phyloP scores from a whole-genome alignment of 371 early-diverging fungal genomes.

The Blakeslea trispora region DNA sequence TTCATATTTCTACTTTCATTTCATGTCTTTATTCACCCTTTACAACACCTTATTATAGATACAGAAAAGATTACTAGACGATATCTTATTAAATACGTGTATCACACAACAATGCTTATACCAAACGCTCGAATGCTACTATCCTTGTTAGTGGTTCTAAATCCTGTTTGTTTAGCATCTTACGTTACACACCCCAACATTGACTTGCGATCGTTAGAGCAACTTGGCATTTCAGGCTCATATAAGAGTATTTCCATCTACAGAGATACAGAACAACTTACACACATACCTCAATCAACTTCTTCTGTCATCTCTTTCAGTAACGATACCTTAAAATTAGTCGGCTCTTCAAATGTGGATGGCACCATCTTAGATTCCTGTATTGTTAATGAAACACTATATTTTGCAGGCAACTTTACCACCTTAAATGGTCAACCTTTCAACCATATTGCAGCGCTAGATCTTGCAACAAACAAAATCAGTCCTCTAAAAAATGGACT shows the following conservation, averaged over 20 bases:
- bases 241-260: slow-evolving; percentile 48
- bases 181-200: slow-evolving; percentile 39
- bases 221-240: slow-evolving; percentile 44
- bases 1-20: not conserved
- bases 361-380: slow-evolving; percentile 43
- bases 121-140: slow-evolving; percentile 1
- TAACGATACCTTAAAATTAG: slow-evolving; percentile 40
- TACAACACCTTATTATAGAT: not conserved
- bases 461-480: slow-evolving; percentile 43
- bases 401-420: slow-evolving; percentile 56
- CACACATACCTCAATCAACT: slow-evolving; percentile 34
- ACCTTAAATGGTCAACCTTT: slow-evolving; percentile 25
- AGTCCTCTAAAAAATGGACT: slow-evolving; percentile 61
- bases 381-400: slow-evolving; percentile 34
- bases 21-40: slow-evolving; percentile 1
- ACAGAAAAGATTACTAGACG: not conserved
- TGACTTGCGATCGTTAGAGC: slow-evolving; percentile 34
- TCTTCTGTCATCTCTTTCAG: slow-evolving; percentile 35
- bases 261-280: slow-evolving; percentile 40
- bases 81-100: not conserved
- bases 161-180: slow-evolving; percentile 15
- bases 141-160: not conserved
- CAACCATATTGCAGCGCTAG: slow-evolving; percentile 59
- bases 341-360: slow-evolving; percentile 34
- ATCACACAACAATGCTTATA: not conserved